These are phyloP conservation scores for Vigna unguiculata DNA, from an alignment of 306 rosid species.

Conservation along the genomic window DNA sequence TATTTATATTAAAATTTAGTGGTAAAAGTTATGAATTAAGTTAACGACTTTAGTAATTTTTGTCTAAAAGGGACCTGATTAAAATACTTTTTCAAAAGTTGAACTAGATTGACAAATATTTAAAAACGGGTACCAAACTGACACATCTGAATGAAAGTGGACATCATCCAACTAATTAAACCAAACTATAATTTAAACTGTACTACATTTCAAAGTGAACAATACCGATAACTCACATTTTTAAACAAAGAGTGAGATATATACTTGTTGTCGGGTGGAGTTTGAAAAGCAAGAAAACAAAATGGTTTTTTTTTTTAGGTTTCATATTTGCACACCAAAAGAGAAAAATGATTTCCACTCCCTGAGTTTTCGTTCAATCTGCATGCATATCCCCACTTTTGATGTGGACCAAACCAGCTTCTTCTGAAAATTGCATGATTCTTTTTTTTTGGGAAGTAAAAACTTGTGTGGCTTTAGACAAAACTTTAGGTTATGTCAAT, in stretches of 20 bases:
- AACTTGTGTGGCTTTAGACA: conserved; percentile 42
- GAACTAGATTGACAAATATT: no score
- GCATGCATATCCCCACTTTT: conserved; percentile 27
- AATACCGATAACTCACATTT: no score
- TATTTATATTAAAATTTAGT: no score
- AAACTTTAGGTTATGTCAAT: conserved; percentile 47
- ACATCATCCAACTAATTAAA: no score
- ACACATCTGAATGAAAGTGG: no score
- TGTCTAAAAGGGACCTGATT: no score
- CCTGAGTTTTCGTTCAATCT: conserved; percentile 7
- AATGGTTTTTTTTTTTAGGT: not conserved
- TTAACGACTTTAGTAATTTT: no score
- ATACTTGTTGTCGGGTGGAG: conserved; percentile 25
- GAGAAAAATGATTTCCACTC: conserved; percentile 16
- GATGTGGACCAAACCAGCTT: conserved; percentile 42
- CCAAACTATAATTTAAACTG: no score
- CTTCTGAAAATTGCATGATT: conserved; percentile 38
- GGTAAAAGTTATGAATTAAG: no score
- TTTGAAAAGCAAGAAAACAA: conserved; percentile 31
- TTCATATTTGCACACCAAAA: conserved; percentile 18
- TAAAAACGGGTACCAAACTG: no score
- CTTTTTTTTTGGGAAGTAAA: conserved; percentile 9
- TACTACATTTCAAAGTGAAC: no score
- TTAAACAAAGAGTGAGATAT: conserved; percentile 2
- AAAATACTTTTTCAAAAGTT: no score